Evolutionary conservation across 805 yeast species (phyloP).

Genomic region (Zygosaccharomyces bisporus): DNA sequence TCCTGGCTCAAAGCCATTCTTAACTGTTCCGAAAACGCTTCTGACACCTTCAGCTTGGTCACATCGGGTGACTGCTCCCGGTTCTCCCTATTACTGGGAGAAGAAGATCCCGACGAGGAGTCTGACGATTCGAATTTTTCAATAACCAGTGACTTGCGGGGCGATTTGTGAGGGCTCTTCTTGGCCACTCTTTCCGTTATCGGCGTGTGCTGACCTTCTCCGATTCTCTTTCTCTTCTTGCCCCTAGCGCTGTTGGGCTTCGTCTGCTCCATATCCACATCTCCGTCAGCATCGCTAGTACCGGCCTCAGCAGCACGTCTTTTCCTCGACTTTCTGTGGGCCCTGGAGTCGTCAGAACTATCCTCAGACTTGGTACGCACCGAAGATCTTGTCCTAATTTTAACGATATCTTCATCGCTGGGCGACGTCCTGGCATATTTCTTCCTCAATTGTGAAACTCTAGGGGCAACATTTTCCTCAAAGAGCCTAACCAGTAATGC

Average conservation of each 20-base stretch:
- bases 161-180: slow-evolving; percentile 26
- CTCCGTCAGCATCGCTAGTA: slow-evolving; percentile 10
- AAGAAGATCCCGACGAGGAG: slow-evolving; percentile 19
- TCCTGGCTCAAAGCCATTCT: slow-evolving; percentile 20
- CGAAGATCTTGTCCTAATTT: slow-evolving; percentile 31
- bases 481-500: slow-evolving; percentile 59
- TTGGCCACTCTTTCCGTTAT: slow-evolving; percentile 25
- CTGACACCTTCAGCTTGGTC: slow-evolving; percentile 33
- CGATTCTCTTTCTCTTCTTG: slow-evolving; percentile 16
- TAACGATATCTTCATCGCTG: slow-evolving; percentile 39
- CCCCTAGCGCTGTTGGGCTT: not conserved
- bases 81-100: slow-evolving; percentile 21
- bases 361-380: slow-evolving; percentile 11
- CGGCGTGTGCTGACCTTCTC: slow-evolving; percentile 20
- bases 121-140: slow-evolving; percentile 25
- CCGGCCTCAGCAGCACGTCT: slow-evolving; percentile 13
- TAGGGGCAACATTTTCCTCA: slow-evolving; percentile 49
- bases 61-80: slow-evolving; percentile 34
- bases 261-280: slow-evolving; percentile 6
- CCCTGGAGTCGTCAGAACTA: slow-evolving; percentile 1
- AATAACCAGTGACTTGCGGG: slow-evolving; percentile 22
- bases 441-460: slow-evolving; percentile 41
- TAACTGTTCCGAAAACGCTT: slow-evolving; percentile 39
- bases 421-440: slow-evolving; percentile 33
- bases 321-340: slow-evolving; percentile 5